phyloP scores from a whole-genome alignment of 2,329 filamentous ascomycete genomes.

The Claviceps africana region DNA sequence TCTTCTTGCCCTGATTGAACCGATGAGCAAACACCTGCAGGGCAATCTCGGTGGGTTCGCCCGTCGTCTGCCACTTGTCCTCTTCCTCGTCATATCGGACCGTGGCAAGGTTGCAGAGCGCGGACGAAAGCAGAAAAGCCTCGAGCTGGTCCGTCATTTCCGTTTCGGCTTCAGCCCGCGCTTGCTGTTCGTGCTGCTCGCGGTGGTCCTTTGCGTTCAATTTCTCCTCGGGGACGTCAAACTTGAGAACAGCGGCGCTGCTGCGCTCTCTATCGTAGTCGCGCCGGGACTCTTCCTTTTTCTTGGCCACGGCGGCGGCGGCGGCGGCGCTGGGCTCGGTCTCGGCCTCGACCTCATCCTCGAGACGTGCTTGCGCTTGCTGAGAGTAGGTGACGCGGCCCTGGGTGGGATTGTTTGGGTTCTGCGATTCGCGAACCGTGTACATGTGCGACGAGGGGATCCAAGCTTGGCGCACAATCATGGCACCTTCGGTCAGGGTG shows the following conservation, averaged over 20 bases:
- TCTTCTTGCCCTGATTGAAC: slow-evolving; percentile 45
- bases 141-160: slow-evolving; percentile 36
- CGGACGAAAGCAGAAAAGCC: slow-evolving; percentile 39
- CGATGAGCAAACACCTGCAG: slow-evolving; percentile 62
- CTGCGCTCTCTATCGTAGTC: slow-evolving; percentile 49
- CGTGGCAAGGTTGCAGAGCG: slow-evolving; percentile 52
- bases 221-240: slow-evolving; percentile 47
- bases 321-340: slow-evolving; percentile 14
- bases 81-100: slow-evolving; percentile 41
- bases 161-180: slow-evolving; percentile 23
- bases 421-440: slow-evolving; percentile 46
- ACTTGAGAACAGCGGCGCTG: slow-evolving; percentile 45
- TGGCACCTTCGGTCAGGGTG: slow-evolving; percentile 53
- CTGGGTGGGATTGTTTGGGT: slow-evolving; percentile 46
- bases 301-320: slow-evolving; percentile 12
- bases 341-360: no score
- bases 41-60: slow-evolving; percentile 63
- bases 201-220: slow-evolving; percentile 19
- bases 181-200: slow-evolving; percentile 9
- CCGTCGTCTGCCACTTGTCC: slow-evolving; percentile 49
- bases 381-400: slow-evolving; percentile 37
- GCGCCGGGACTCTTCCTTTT: slow-evolving; percentile 28
- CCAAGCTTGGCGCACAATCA: slow-evolving; percentile 56
- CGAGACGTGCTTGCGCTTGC: not conserved
- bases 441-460: slow-evolving; percentile 43